These are phyloP conservation scores for Phlyctochytrium bullatum DNA, from an alignment of 192 early-diverging fungal genomes.

Conservation along the genomic window DNA sequence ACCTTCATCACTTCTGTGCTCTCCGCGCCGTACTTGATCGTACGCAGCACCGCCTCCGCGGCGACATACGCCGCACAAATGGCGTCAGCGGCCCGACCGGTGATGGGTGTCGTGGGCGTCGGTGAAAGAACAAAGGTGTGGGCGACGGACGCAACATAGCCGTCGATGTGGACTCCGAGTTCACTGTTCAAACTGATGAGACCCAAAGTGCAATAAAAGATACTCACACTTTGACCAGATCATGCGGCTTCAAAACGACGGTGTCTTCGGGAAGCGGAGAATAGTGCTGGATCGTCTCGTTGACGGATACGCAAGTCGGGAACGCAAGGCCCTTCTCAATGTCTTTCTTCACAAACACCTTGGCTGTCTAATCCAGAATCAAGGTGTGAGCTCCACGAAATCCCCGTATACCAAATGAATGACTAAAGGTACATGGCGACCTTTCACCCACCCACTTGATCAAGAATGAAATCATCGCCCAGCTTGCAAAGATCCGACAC, in stretches of 20 bases:
- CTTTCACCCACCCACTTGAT: constrained; percentile 17
- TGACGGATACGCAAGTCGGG: constrained; percentile 83
- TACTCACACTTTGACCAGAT: constrained; percentile 83
- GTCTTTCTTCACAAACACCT: constrained; percentile 36
- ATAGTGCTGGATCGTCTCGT: constrained; percentile 81
- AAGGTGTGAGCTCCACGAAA: too few relatives aligned
- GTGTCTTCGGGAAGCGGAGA: constrained; percentile 73
- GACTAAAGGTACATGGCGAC: too few relatives aligned
- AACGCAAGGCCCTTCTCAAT: constrained; percentile 64
- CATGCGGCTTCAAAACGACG: constrained; percentile 67
- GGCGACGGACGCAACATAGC: constrained; percentile 75
- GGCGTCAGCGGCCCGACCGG: constrained; percentile 82
- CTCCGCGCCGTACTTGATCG: constrained; percentile 75
- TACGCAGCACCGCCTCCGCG: constrained; percentile 76
- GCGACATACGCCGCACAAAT: constrained; percentile 87
- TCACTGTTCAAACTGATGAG: constrained; percentile 46
- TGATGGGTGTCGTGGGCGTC: constrained; percentile 50
- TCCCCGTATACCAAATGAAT: too few relatives aligned
- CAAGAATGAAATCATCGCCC: constrained; percentile 37
- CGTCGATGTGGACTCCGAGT: constrained; percentile 86
- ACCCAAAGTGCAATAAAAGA: background rate
- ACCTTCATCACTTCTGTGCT: constrained; percentile 64
- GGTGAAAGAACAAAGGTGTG: constrained; percentile 75
- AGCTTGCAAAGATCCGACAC: constrained; percentile 34
- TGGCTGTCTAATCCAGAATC: constrained; percentile 21